Percentiles rank a stretch among this genome's conserved stretches.
These are phyloP conservation scores for Mentha longifolia DNA, from an alignment of 257 asterid species.

Conservation along the genomic window DNA sequence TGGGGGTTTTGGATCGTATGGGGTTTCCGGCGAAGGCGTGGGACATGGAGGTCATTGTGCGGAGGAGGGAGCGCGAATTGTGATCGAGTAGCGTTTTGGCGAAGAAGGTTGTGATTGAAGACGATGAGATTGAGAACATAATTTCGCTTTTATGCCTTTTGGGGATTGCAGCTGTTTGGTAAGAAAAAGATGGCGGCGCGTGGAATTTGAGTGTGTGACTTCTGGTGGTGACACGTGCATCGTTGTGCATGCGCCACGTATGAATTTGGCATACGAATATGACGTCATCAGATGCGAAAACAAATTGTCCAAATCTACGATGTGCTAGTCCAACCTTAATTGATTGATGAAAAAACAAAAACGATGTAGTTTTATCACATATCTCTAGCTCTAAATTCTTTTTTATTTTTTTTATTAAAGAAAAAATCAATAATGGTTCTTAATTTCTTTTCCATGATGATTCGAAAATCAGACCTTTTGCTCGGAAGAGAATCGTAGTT, in stretches of 20 bases:
- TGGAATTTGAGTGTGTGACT: constrained; percentile 16
- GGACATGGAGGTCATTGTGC: constrained; percentile 41
- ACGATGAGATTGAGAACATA: constrained; percentile 33
- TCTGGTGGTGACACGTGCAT: constrained; percentile 27
- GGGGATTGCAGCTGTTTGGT: neutral
- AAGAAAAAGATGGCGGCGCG: constrained; percentile 13
- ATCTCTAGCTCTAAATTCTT: too few relatives aligned
- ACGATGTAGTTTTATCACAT: too few relatives aligned
- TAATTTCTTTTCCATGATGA: too few relatives aligned
- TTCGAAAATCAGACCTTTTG: too few relatives aligned
- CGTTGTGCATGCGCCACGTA: neutral
- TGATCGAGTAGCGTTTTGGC: constrained; percentile 31
- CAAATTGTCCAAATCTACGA: too few relatives aligned
- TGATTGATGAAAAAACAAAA: too few relatives aligned
- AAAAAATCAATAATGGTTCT: too few relatives aligned
- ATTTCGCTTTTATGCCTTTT: neutral
- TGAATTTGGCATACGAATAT: neutral
- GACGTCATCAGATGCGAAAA: neutral
- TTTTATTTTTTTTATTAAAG: too few relatives aligned
- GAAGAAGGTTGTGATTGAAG: constrained; percentile 37
- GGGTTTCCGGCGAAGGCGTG: constrained; percentile 89
- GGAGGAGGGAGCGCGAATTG: constrained; percentile 30
- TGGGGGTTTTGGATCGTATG: constrained; percentile 63
- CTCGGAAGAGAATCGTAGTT: too few relatives aligned
- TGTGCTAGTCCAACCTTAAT: too few relatives aligned